These are phyloP conservation scores for Mycena sanguinolenta DNA, from an alignment of 768 basidiomycete species.

Conservation along the genomic window DNA sequence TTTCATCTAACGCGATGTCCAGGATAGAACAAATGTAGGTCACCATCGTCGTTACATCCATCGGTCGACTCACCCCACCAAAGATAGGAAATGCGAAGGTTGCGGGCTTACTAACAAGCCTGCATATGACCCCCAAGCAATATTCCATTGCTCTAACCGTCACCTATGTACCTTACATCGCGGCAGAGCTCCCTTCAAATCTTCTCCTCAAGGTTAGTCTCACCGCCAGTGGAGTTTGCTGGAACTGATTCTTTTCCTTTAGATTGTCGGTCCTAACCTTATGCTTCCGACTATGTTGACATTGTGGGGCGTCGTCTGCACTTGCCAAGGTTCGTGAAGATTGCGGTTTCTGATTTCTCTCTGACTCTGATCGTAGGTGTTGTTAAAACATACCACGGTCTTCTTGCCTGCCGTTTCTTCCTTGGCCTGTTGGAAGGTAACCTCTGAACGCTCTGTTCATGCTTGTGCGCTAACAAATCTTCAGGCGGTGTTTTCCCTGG, in stretches of 20 bases:
- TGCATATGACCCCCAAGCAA: constrained; percentile 63
- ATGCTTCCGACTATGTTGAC: constrained; percentile 73
- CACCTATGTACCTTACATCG: constrained; percentile 68
- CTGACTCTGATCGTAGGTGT: constrained; percentile 52
- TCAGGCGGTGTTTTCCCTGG: constrained; percentile 71
- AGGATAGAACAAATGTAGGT: constrained; percentile 63
- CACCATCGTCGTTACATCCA: too few relatives aligned
- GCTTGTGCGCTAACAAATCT: background rate
- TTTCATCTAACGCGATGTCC: background rate
- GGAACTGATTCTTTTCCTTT: constrained; percentile 1
- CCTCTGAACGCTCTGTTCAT: background rate
- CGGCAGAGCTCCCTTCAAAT: constrained; percentile 73
- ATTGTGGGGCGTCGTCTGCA: constrained; percentile 75
- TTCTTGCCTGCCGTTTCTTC: constrained; percentile 66
- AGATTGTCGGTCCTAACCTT: constrained; percentile 69
- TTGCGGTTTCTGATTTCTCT: background rate
- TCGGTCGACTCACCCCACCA: background rate
- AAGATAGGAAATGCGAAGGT: constrained; percentile 62
- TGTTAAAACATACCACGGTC: constrained; percentile 57
- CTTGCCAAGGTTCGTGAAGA: constrained; percentile 64
- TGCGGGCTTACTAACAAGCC: constrained; percentile 68
- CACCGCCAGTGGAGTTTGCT: constrained; percentile 4
- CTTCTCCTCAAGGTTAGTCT: constrained; percentile 66
- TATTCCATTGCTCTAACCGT: constrained; percentile 66
- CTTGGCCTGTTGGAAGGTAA: constrained; percentile 65